A percentile compares a stretch with the other conserved stretches of the same genome.
phyloP scores from a whole-genome alignment of 768 basidiomycete species.

The Lenzites betulinus region DNA sequence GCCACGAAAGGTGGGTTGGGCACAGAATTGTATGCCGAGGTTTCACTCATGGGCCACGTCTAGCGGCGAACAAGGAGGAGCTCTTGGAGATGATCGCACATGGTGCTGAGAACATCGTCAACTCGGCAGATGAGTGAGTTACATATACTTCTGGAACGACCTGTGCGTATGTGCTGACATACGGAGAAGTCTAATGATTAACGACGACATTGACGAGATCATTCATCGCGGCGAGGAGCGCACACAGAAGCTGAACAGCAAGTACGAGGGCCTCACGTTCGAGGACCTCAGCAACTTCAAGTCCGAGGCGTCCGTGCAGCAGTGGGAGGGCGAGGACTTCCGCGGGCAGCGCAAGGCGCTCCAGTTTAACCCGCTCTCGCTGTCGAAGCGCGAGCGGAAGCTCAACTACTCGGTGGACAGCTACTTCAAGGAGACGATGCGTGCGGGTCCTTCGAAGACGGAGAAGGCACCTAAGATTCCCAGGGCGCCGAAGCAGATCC shows the following conservation, averaged over 20 bases:
- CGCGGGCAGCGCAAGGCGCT: slow-evolving; percentile 65
- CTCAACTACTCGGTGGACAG: slow-evolving; percentile 92
- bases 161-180: not conserved
- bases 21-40: no score
- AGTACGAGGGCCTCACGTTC: slow-evolving; percentile 90
- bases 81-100: slow-evolving; percentile 98
- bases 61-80: slow-evolving; percentile 93
- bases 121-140: slow-evolving; percentile 68
- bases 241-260: slow-evolving; percentile 83
- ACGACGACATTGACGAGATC: slow-evolving; percentile 93
- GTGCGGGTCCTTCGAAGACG: slow-evolving; percentile 73
- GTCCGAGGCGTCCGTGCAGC: slow-evolving; percentile 85
- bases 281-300: slow-evolving; percentile 98
- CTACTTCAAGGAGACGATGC: slow-evolving; percentile 92
- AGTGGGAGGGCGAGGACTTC: slow-evolving; percentile 97
- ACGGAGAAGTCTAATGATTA: slow-evolving; percentile 60
- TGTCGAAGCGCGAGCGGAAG: slow-evolving; percentile 93
- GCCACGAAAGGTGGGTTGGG: slow-evolving; percentile 66
- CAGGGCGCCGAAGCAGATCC: slow-evolving; percentile 85
- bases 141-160: not conserved
- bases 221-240: slow-evolving; percentile 90
- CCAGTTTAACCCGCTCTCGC: slow-evolving; percentile 76
- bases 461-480: slow-evolving; percentile 85
- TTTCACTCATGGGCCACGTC: not conserved
- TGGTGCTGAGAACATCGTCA: slow-evolving; percentile 97